A percentile compares a stretch with the other conserved stretches of the same genome.
phyloP scores from a whole-genome alignment of 805 yeast species.

The Cyberlindnera nakhonratchasimensis region DNA sequence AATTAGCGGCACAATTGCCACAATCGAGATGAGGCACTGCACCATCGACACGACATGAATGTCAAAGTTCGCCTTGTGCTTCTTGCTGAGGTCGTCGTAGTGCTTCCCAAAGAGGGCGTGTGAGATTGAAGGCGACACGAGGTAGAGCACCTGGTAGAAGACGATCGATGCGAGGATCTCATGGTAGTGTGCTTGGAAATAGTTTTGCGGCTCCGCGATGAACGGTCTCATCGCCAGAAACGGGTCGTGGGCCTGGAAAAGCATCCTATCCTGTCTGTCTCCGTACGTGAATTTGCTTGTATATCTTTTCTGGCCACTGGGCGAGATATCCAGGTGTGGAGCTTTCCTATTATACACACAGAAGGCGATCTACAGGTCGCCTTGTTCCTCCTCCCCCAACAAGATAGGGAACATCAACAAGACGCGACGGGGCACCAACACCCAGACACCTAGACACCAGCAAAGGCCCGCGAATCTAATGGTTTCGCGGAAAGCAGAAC shows the following conservation, averaged over 20 bases:
- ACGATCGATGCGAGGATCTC: constrained; percentile 61
- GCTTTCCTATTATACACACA: no score
- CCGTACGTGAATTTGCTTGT: no score
- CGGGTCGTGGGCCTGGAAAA: constrained; percentile 16
- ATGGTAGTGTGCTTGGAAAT: constrained; percentile 61
- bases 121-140: constrained; percentile 50
- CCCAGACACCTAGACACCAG: no score
- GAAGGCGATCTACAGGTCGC: no score
- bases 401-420: no score
- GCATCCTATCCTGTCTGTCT: no score
- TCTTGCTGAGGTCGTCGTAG: constrained; percentile 46
- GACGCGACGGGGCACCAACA: no score
- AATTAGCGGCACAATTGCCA: constrained; percentile 60
- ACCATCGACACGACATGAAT: constrained; percentile 87
- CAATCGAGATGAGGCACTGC: constrained; percentile 68
- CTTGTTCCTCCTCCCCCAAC: no score
- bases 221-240: constrained; percentile 28
- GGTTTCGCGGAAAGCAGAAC: no score
- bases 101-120: constrained; percentile 45
- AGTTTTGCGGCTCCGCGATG: constrained; percentile 37
- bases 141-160: constrained; percentile 56
- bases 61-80: constrained; percentile 71
- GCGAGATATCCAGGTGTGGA: no score
- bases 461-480: no score
- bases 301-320: no score